Base-by-base conservation (phyloP, 2,329 filamentous ascomycete species). In the Ophiostoma quercus region DNA sequence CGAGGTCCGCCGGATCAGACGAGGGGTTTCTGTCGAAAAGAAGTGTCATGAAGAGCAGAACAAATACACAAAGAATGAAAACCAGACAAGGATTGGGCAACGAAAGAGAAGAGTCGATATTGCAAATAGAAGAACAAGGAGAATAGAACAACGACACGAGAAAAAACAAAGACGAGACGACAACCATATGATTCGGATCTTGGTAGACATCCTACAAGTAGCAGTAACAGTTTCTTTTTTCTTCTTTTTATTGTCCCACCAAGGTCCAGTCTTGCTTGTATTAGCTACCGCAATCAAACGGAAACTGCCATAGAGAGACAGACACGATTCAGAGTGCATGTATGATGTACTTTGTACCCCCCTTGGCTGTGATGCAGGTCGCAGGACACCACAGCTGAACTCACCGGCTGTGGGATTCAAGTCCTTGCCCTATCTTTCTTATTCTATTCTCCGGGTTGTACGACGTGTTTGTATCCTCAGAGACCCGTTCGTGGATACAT, bases 371-470 rank as follows among this genome's bases (percentile, higher is more conserved):
- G 43, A 47, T 47, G 43, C 5, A 47, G 43, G 43, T 47, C 19
- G 43, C 43, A 47, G 43, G 5, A 19, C 43, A 47, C 43, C 43
- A 47, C 43, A 57, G 51, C 51, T 57, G 51, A 57, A 25, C 51
- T 57, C 51, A 57, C 51, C 51, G 51, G 51, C 51, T n/a, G 19
- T 57, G 51, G 51, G 51, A 57, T 57, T 57, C 51, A 57, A 57
- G 51, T 11, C n/a, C 51, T 57, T 57, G 51, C 25, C 51, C 51
- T 14, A 57, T 57, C 43, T 47, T 16, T 43, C 16, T 14, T 43
- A 43, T 43, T 43, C 5, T 47, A 47, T 57, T 57, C 51, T 57
- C 51, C 51, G 51, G 51, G 3, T 47, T 25, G 12, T 43, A 19
- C 14, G 14, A 47, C 43, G 43, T 47, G 43, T 7, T 47, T 47